Base-by-base conservation (phyloP, 169 alveolate genomes). In the Plasmodium vivax region DNA sequence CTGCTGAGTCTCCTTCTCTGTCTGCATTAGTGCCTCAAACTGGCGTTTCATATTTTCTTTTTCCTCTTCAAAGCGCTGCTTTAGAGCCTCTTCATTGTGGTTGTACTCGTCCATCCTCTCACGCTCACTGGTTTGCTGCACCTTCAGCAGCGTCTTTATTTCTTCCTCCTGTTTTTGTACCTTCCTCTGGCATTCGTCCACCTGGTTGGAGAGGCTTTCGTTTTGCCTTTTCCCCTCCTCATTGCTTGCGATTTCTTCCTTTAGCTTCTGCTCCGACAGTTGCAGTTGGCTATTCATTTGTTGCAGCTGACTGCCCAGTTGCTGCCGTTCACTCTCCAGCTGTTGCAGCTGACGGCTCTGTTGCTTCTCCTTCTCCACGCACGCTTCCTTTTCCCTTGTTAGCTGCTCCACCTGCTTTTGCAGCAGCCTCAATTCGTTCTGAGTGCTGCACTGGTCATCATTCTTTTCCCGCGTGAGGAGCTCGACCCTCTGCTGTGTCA, bases 191-290 rank as follows among this genome's bases (percentile, higher is more conserved):
- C 2, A 84, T 23, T 74, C 51, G 14, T 84, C 54, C 54, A 84
- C 30, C 1, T n/a, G 19, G 51, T 36, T 71, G 16, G 45, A 10
- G 19, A 84, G 45, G 32, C 54, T 14, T 9, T 43, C 47, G 54
- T 84, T 38, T 84, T 84, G 74, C 38, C 30, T 84, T n/a, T 84
- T 84, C 34, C 54, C 47, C 32, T 84, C 83, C 51, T 84, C 74
- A 38, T 84, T 84, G 12, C 2, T 38, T 12, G 10, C 12, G 16
- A 43, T 68, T 56, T 72, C 84, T 51, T 84, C 27, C n/a, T 71
- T 71, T 1, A 71, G 41, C 45, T 19, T 41, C 43, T 84, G 56
- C 0, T 10, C 45, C 38, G 75, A 38, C 7, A 10, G 34, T 16
- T 84, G 58, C n/a, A 84, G 51, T 2, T 85, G 56, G 23, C 54